Evolutionary conservation across 768 basidiomycete genomes (phyloP), one percentile per base, ranked within the genome.

Genomic region (Pulveroboletus sp.): DNA sequence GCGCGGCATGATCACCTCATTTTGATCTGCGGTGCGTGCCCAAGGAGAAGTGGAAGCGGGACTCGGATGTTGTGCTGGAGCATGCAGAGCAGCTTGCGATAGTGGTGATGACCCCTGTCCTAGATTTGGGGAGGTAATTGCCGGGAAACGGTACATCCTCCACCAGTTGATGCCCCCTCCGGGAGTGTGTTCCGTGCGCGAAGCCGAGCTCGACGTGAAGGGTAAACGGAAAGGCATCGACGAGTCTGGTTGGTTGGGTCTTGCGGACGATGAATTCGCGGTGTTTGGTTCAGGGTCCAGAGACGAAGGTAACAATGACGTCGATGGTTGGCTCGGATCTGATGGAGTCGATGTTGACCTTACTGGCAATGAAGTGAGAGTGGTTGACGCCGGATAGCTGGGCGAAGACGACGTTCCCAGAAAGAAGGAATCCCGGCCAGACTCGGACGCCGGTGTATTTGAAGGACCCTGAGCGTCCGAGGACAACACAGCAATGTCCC

Each of bases 111-210:
- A 6, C n/a, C 45, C 63, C 40, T 49, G 54, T 46, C 50, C 58
- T 38, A 47, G 51, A 46, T 61, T 56, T 8, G 74, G 66, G n/a
- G 76, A 71, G 13, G 69, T 55, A 55, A 89, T 83, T 32, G 86
- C 75, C 8, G 85, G 85, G 71, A 89, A 90, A n/a, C 87, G 79
- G 61, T 89, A 89, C 58, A 89, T 67, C 47, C 88, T 73, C 89
- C 89, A 90, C 81, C 87, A 86, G 61, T 90, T 90, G 49, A 90
- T 73, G 16, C 76, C 74, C 24, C 69, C 69, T 32, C 73, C 71
- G 16, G 71, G 69, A 16, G 68, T 64, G 42, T 63, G 73, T 55
- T 74, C 73, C 4, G 68, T 67, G 16, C 68, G 66, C 14, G 67
- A 60, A 39, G 68, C 55, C 24, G 70, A 67, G 31, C 64, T 66